Percentiles rank a stretch among this genome's conserved stretches.
Evolutionary conservation across 768 basidiomycete species (phyloP).

Genomic region (Gloeophyllum trabeum): DNA sequence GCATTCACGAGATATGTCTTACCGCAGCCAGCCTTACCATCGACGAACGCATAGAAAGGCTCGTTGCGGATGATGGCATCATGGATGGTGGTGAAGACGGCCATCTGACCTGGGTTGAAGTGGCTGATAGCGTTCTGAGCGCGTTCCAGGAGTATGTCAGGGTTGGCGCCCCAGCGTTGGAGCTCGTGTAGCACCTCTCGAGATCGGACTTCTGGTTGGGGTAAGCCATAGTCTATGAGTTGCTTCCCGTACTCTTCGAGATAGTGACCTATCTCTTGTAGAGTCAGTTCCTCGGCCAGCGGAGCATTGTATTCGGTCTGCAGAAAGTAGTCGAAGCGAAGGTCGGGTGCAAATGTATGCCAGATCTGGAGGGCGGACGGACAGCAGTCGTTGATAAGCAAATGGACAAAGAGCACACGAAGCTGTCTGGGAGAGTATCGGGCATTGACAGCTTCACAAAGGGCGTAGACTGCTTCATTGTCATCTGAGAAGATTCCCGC

Average conservation of each 20-base stretch:
- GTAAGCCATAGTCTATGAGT: constrained; percentile 18
- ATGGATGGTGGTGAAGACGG: constrained; percentile 10
- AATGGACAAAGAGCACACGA: constrained; percentile 25
- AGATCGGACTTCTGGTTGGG: constrained; percentile 13
- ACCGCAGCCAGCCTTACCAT: constrained; percentile 28
- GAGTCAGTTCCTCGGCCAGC: constrained; percentile 11
- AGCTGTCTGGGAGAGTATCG: constrained; percentile 24
- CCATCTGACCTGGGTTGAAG: constrained; percentile 15
- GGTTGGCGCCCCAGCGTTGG: constrained; percentile 11
- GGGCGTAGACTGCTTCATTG: constrained; percentile 16
- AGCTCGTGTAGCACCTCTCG: constrained; percentile 18
- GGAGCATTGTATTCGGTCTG: constrained; percentile 7
- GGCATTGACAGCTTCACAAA: constrained; percentile 22
- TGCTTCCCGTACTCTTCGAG: constrained; percentile 16
- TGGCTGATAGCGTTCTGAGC: constrained; percentile 5
- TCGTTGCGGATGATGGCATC: constrained; percentile 5
- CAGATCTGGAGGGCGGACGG: constrained; percentile 14
- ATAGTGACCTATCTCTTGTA: constrained; percentile 12
- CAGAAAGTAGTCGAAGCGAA: constrained; percentile 13
- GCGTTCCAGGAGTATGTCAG: constrained; percentile 3
- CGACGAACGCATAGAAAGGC: constrained; percentile 19
- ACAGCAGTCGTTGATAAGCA: constrained; percentile 23
- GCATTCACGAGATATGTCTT: constrained; percentile 27
- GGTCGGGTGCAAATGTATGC: constrained; percentile 13
- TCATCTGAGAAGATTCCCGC: constrained; percentile 14